Percentiles rank a stretch among this genome's conserved stretches.
These are phyloP conservation scores for Russula sp. DNA, from an alignment of 768 basidiomycete species.

Conservation along the genomic window DNA sequence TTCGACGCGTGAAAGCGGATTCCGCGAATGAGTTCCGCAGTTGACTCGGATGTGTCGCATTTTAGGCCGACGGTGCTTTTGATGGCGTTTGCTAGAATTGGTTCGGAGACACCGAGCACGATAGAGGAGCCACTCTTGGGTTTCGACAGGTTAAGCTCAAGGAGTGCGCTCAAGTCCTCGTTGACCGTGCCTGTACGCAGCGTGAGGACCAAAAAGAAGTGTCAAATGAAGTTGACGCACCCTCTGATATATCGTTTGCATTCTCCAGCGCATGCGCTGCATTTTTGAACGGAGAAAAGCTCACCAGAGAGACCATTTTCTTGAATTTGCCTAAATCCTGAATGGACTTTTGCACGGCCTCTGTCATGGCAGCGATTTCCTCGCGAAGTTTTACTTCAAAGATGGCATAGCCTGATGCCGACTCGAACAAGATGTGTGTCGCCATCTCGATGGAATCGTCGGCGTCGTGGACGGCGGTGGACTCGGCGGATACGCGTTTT, in stretches of 20 bases:
- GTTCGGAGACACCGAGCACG: constrained; percentile 76
- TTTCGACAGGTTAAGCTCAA: constrained; percentile 85
- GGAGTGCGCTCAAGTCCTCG: constrained; percentile 74
- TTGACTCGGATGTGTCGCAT: constrained; percentile 78
- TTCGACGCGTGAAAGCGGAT: constrained; percentile 89
- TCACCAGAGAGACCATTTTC: constrained; percentile 87
- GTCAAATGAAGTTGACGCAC: constrained; percentile 45
- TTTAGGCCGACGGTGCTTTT: constrained; percentile 65
- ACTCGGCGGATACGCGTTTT: neutral
- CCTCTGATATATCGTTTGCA: constrained; percentile 93
- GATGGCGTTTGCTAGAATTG: constrained; percentile 71
- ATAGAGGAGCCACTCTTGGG: constrained; percentile 66
- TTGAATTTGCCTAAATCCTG: constrained; percentile 83
- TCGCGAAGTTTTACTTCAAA: constrained; percentile 86
- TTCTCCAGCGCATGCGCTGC: constrained; percentile 95
- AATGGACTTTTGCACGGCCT: constrained; percentile 80
- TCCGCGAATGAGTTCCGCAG: constrained; percentile 85
- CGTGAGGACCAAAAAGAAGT: constrained; percentile 5
- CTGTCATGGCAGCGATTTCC: constrained; percentile 78
- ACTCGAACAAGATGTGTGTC: constrained; percentile 90
- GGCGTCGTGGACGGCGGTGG: neutral
- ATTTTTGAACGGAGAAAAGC: constrained; percentile 91
- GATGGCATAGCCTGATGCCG: constrained; percentile 89
- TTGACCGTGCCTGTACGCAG: constrained; percentile 72
- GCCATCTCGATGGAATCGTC: constrained; percentile 45